Percentiles rank a stretch among this genome's conserved stretches.
Conservation (phyloP, 2,329 filamentous ascomycete species). For the Bipolaris oryzae region DNA sequence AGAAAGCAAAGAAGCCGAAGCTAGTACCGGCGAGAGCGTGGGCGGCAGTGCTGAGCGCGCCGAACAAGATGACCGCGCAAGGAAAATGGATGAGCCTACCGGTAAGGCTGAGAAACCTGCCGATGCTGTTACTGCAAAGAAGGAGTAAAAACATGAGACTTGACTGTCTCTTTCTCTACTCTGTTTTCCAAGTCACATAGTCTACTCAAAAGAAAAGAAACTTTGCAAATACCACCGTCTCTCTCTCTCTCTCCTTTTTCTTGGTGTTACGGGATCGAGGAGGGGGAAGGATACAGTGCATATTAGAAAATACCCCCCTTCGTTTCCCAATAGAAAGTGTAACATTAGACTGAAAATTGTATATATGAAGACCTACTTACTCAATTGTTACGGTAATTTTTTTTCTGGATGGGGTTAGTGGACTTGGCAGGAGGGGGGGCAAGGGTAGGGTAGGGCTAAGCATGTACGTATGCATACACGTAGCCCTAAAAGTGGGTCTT, state of each 20-base stretch:
- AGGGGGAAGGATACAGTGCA: conserved; percentile 9
- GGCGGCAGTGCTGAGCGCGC: conserved; percentile 41
- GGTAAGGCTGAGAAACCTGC: conserved; percentile 26
- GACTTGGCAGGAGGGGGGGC: too few species aligned
- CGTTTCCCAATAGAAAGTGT: neutral
- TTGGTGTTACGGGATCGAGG: too few species aligned
- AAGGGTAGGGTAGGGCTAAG: too few species aligned
- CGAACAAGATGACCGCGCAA: conserved; percentile 42
- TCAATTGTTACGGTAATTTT: too few species aligned
- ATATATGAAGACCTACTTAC: too few species aligned
- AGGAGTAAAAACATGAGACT: conserved; percentile 11
- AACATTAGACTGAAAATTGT: neutral
- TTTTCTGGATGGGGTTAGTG: too few species aligned
- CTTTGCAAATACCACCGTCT: conserved; percentile 8
- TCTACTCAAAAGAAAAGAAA: conserved; percentile 17
- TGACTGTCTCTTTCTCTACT: conserved; percentile 9
- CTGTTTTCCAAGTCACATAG: conserved; percentile 27
- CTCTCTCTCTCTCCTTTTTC: conserved; percentile 3
- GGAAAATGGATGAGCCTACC: conserved; percentile 27
- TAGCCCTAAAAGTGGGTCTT: too few species aligned
- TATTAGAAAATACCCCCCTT: conserved; percentile 30
- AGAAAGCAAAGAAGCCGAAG: conserved; percentile 39
- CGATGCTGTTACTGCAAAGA: conserved; percentile 13
- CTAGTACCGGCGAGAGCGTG: conserved; percentile 33
- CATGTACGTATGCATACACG: too few species aligned